Base-by-base conservation (phyloP, 2,329 filamentous ascomycete genomes). In the Calonectria naviculata region DNA sequence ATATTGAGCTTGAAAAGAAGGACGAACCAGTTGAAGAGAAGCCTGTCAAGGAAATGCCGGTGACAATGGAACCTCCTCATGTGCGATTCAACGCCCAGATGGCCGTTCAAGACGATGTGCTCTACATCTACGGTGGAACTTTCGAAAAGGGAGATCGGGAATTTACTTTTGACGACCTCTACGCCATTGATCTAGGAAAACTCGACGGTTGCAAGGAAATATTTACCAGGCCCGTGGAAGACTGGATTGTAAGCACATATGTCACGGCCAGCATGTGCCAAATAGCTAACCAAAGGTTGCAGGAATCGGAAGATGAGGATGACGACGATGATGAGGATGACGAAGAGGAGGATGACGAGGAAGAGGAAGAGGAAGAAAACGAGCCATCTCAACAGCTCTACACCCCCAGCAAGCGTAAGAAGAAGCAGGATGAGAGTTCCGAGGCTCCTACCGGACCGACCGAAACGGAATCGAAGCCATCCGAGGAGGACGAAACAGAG, bases 81-180 rank as follows among this genome's bases (percentile, higher is more conserved):
- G 89, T 92, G 21, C 89, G 97, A 63, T 99, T 99, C 85, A 98
- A 98, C 77, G 93, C 95, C 1, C 94, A 97, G 75, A 85, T 98
- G 44, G 91, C 96, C 0, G 94, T 98, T 0, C 95, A 98, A 83
- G 94, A 95, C 75, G 97, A 99, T 81, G 91, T 94, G 10, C 88
- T 98, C 1, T 99, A 96, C 84, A 94, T 98, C 65, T 98, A 97
- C 79, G 95, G 97, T 34, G 97, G 97, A 21, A 99, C 96, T 0
- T 98, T 93, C 78, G 97, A 99, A 81, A 97, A 97, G 81, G 96
- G 94, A 21, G 97, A 99, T 78, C 90, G 94, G 26, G 97, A 99
- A 82, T 98, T 94, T 79, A 98, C 95, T 0, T 98, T 98, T 82
- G 95, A 98, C 77, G 97, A 99, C 78, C 87, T 99, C 83, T 97